phyloP scores from a whole-genome alignment of 2,329 filamentous ascomycete genomes.

The Alternaria triticina region DNA sequence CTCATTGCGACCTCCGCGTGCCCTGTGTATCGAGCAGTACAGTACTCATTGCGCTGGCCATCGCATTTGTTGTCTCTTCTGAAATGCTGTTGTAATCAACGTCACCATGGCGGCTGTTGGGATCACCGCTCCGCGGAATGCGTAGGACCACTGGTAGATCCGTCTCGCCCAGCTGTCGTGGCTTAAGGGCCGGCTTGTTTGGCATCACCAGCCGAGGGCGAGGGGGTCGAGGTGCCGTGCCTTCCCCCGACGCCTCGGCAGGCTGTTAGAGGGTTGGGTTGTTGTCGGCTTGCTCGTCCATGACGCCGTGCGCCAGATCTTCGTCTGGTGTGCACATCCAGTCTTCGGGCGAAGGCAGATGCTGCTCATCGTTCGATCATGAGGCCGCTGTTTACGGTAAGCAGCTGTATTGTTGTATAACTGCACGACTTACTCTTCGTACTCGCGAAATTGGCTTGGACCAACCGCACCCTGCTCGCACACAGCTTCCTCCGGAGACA shows the following conservation, averaged over 20 bases:
- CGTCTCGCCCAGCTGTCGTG: not conserved
- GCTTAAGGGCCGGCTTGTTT: not conserved
- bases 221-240: rapidly evolving
- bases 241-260: not conserved
- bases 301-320: not conserved
- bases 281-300: not conserved
- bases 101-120: too few species aligned
- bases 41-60: too few species aligned
- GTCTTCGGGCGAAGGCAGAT: not conserved
- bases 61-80: too few species aligned
- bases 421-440: not conserved
- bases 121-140: not conserved
- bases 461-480: not conserved
- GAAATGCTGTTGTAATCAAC: too few species aligned
- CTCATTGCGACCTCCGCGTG: too few species aligned
- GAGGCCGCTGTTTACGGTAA: not conserved
- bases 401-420: not conserved
- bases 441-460: not conserved
- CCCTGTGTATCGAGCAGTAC: too few species aligned
- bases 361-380: not conserved
- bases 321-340: not conserved
- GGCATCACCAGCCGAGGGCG: not conserved
- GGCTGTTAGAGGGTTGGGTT: rapidly evolving
- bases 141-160: not conserved
- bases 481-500: not conserved